Evolutionary conservation across 192 early-diverging fungal genomes (phyloP), one percentile per base, ranked within the genome.

Genomic region (Cetraspora pellucida): DNA sequence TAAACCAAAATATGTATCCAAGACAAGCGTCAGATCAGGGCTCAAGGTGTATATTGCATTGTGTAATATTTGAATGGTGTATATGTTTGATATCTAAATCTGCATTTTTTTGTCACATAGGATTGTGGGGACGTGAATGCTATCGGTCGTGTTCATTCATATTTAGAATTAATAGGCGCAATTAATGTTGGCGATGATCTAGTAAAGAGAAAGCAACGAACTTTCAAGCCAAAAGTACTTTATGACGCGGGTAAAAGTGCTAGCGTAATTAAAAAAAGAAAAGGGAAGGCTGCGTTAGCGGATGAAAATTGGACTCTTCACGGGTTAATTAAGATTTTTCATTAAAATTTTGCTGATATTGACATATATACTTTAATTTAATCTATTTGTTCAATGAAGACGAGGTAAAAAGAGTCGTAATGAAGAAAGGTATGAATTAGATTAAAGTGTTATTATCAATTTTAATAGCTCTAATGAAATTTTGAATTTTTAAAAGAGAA

Each of bases 101-200:
- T 44, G 10, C 16, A 21, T 45, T 57, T 50, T 28, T 55, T 76
- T 27, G 16, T 57, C 2, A 45, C 25, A 49, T 23, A 78, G 30
- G 91, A 95, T 81, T 95, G 94, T 76, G 93, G 95, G 27, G 96
- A 98, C 69, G 96, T 98, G 23, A 96, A 98, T 78, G 95, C 95
- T 8, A 95, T 98, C 27, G 89, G 91, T 2, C 83, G 96, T 4
- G 91, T 98, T 43, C 95, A 97, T 77, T 72, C 86, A 19, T 98
- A 92, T 83, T 83, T 98, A 25, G 96, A 98, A 74, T 78, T 70
- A 13, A 81, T 90, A 30, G 90, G 91, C 10, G 88, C 86, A 8
- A 97, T 98, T 80, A 98, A 98, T 79, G 79, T 86, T 9, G 91
- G 88, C 0, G 88, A 83, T 68, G 82, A 44, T 44, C 7, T 37